Evolutionary conservation across 1,139 yeast genomes (phyloP).

Genomic region (Yamadazyma spencermartinsiae): DNA sequence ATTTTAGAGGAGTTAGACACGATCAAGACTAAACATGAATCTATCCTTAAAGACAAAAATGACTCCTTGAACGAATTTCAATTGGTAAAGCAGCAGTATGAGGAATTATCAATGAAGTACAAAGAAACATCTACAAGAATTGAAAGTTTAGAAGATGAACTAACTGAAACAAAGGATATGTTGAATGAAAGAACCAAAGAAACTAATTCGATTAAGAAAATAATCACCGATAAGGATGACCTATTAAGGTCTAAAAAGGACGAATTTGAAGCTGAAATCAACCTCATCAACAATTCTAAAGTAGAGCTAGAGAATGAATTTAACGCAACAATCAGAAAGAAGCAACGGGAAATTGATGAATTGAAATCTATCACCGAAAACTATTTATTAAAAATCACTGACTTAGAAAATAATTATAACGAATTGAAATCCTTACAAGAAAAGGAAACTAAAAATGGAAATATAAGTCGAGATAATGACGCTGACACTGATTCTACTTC

Average conservation of each 20-base stretch:
- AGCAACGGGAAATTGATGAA: slow-evolving; percentile 54
- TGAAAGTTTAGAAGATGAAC: slow-evolving; percentile 77
- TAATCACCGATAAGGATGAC: slow-evolving; percentile 69
- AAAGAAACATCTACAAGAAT: slow-evolving; percentile 62
- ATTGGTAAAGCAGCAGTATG: slow-evolving; percentile 67
- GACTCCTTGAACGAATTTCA: slow-evolving; percentile 58
- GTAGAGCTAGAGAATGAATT: slow-evolving; percentile 56
- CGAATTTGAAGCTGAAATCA: slow-evolving; percentile 30
- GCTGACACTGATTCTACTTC: slow-evolving; percentile 23
- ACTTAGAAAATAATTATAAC: slow-evolving; percentile 44
- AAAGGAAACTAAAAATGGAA: slow-evolving; percentile 13
- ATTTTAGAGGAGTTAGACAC: slow-evolving; percentile 50
- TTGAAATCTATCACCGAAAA: slow-evolving; percentile 30
- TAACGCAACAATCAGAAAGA: slow-evolving; percentile 47
- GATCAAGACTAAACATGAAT: slow-evolving; percentile 52
- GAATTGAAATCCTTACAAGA: slow-evolving; percentile 19
- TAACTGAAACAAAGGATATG: slow-evolving; percentile 68
- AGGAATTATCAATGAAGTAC: slow-evolving; percentile 68
- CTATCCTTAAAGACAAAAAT: slow-evolving; percentile 45
- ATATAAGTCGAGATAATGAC: not conserved
- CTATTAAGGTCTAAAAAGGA: slow-evolving; percentile 47
- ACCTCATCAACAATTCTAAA: slow-evolving; percentile 54
- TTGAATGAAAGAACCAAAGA: slow-evolving; percentile 83
- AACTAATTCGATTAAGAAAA: slow-evolving; percentile 66
- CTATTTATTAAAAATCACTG: slow-evolving; percentile 28